A percentile compares a stretch with the other conserved stretches of the same genome.
phyloP scores from a whole-genome alignment of 2,329 filamentous ascomycete genomes.

The Beauveria scarabaeidicola region DNA sequence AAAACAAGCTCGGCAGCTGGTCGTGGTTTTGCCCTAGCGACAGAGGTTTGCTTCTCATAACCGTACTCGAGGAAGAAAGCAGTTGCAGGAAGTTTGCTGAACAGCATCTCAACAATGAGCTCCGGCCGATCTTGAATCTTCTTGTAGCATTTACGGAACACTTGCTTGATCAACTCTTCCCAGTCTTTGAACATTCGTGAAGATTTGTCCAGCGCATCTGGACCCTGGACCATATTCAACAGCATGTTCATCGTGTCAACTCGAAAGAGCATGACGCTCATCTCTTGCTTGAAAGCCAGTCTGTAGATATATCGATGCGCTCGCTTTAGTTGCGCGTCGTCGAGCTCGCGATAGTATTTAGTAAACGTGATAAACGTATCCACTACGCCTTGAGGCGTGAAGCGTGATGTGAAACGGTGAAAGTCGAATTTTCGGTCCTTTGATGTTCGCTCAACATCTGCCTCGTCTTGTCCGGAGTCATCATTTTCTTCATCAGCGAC shows the following conservation, averaged over 20 bases:
- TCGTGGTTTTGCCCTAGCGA: constrained; percentile 50
- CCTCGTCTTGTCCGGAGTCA: constrained; percentile 63
- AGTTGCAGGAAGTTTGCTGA: constrained; percentile 80
- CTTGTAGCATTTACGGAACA: constrained; percentile 72
- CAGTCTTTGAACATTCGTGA: constrained; percentile 73
- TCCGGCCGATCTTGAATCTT: constrained; percentile 81
- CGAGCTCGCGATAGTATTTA: constrained; percentile 72
- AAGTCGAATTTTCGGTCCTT: constrained; percentile 94
- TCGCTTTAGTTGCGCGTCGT: constrained; percentile 74
- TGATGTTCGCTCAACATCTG: constrained; percentile 59
- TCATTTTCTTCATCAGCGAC: constrained; percentile 51
- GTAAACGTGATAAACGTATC: constrained; percentile 81
- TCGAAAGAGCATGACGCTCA: constrained; percentile 79
- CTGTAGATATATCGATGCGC: constrained; percentile 92
- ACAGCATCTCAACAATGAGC: constrained; percentile 83
- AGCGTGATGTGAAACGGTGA: constrained; percentile 68
- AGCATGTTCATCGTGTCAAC: constrained; percentile 86
- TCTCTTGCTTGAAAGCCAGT: constrained; percentile 88
- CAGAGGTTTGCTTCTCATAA: constrained; percentile 71
- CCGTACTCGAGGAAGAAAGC: constrained; percentile 86
- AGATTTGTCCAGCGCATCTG: constrained; percentile 61
- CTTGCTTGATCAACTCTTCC: constrained; percentile 79
- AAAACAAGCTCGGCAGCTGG: constrained; percentile 79
- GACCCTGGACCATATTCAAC: constrained; percentile 86
- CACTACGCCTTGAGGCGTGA: constrained; percentile 75